Evolutionary conservation across 176 grass and related monocot species (phyloP).

Genomic region (Themeda triandra): DNA sequence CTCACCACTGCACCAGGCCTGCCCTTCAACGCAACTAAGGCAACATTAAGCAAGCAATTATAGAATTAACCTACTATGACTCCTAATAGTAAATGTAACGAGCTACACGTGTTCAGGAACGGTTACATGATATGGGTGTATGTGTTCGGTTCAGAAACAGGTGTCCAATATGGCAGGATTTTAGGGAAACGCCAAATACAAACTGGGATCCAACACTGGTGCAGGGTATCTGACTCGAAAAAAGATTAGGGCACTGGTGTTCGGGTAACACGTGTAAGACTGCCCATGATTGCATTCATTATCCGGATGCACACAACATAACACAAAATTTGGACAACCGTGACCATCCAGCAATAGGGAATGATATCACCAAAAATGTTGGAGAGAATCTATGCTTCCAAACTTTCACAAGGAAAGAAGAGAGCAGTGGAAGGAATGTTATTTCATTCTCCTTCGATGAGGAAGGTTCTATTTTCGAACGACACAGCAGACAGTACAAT

Average conservation of each 20-base stretch:
- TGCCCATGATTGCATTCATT: background rate
- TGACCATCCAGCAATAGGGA: constrained; percentile 1
- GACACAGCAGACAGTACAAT: background rate
- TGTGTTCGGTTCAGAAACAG: background rate
- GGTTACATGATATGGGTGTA: background rate
- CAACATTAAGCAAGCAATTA: background rate
- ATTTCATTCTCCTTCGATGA: background rate
- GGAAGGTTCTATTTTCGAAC: background rate
- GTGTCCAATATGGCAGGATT: background rate
- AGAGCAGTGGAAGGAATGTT: background rate
- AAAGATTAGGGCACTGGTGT: background rate
- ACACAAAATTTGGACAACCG: background rate
- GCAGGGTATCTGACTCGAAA: background rate
- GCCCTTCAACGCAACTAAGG: too few relatives aligned
- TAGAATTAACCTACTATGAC: background rate
- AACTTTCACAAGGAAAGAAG: background rate
- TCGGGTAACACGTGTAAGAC: background rate
- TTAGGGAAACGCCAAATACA: background rate
- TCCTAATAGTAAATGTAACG: background rate
- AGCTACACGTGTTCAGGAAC: background rate
- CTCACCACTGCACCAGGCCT: too few relatives aligned
- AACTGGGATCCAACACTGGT: background rate
- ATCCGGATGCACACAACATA: background rate
- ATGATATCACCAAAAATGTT: background rate
- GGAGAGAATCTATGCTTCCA: background rate